Evolutionary conservation across 1,139 yeast species (phyloP).

Genomic region (Schwanniomyces etchellsii): DNA sequence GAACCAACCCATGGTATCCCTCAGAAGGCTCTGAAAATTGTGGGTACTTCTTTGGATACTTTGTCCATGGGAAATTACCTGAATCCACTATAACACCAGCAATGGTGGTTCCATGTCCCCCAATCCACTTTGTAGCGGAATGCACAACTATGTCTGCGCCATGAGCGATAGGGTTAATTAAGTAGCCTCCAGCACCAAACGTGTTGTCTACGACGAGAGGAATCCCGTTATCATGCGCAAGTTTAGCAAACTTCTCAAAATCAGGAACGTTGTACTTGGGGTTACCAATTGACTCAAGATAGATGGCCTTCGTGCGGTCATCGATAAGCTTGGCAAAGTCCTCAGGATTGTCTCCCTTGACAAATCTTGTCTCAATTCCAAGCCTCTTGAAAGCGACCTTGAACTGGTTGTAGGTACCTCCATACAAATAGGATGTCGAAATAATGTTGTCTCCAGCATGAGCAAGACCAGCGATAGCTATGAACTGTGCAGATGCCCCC

Average conservation of each 20-base stretch:
- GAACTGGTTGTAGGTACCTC: constrained; percentile 95
- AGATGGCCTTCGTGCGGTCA: constrained; percentile 82
- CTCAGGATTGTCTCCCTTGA: constrained; percentile 66
- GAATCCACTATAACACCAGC: constrained; percentile 89
- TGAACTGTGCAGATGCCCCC: constrained; percentile 92
- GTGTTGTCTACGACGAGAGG: constrained; percentile 96
- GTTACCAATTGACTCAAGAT: constrained; percentile 88
- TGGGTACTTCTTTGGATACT: constrained; percentile 82
- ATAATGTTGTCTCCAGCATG: constrained; percentile 86
- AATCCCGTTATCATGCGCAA: constrained; percentile 84
- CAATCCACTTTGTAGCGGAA: constrained; percentile 97
- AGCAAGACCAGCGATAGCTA: constrained; percentile 80
- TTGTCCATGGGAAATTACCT: constrained; percentile 88
- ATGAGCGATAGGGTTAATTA: constrained; percentile 76
- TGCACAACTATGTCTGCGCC: constrained; percentile 87
- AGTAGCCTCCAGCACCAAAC: constrained; percentile 94
- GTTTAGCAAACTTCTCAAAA: constrained; percentile 65
- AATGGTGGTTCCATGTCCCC: constrained; percentile 95
- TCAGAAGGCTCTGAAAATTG: constrained; percentile 87
- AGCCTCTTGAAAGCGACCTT: constrained; percentile 85
- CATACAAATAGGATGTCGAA: constrained; percentile 84
- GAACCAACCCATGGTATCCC: constrained; percentile 85
- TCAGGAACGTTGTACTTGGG: constrained; percentile 93
- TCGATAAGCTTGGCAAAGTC: constrained; percentile 73
- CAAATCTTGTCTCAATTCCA: constrained; percentile 82